These are phyloP conservation scores for Fusarium miscanthi DNA, from an alignment of 2,329 filamentous ascomycete species.

Conservation along the genomic window DNA sequence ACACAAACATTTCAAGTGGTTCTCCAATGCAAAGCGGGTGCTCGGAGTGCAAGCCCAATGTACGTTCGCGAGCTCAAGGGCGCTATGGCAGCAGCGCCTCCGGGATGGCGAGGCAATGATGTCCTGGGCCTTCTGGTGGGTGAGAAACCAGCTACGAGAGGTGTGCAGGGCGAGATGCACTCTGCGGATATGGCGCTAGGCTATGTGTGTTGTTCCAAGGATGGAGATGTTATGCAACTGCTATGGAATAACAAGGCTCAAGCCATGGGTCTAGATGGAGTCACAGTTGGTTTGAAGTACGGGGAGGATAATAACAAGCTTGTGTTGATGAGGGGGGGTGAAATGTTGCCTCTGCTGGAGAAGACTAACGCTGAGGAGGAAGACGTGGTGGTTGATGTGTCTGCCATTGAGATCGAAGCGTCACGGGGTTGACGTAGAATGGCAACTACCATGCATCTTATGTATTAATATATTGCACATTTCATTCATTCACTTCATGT, in stretches of 20 bases:
- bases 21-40: slow-evolving; percentile 76
- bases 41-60: slow-evolving; percentile 64
- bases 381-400: background rate
- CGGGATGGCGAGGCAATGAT: slow-evolving; percentile 73
- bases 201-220: slow-evolving; percentile 70
- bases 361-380: slow-evolving; percentile 1
- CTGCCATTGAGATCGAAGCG: slow-evolving; percentile 1
- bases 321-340: slow-evolving; percentile 64
- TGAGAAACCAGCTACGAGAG: slow-evolving; percentile 78
- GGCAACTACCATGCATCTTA: no score
- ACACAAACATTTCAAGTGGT: slow-evolving; percentile 58
- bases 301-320: slow-evolving; percentile 53
- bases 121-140: slow-evolving; percentile 79
- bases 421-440: background rate
- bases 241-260: slow-evolving; percentile 77
- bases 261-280: slow-evolving; percentile 69
- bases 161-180: slow-evolving; percentile 76
- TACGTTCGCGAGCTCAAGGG: slow-evolving; percentile 83
- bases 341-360: slow-evolving; percentile 47
- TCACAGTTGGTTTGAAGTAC: slow-evolving; percentile 63
- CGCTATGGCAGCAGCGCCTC: slow-evolving; percentile 77
- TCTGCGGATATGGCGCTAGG: slow-evolving; percentile 75
- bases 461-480: background rate
- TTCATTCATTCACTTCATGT: background rate
- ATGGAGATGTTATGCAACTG: slow-evolving; percentile 73